A percentile compares a stretch with the other conserved stretches of the same genome.
Conservation (phyloP, 768 basidiomycete genomes). For the Clathrus columnatus region DNA sequence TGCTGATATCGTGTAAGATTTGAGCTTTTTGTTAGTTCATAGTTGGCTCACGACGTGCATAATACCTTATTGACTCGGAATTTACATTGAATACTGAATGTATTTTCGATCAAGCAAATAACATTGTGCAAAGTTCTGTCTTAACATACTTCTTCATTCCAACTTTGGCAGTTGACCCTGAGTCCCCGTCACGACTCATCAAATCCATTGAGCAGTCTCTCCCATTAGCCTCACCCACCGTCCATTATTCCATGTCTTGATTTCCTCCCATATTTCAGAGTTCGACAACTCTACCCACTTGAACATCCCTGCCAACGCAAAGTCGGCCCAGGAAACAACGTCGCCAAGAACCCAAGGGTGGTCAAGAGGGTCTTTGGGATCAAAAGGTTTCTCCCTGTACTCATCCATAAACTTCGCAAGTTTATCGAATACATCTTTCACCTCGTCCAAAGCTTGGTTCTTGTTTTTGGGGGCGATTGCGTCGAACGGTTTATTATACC, state of each 20-base stretch:
- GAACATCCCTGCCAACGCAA: background rate
- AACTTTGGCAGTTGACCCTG: too few relatives aligned
- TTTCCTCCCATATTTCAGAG: background rate
- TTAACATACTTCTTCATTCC: too few relatives aligned
- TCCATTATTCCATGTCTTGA: background rate
- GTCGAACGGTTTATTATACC: conserved; percentile 1
- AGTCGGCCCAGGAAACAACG: background rate
- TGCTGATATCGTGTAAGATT: too few relatives aligned
- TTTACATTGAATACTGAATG: too few relatives aligned
- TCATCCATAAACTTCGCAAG: conserved; percentile 59
- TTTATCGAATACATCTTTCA: conserved; percentile 56
- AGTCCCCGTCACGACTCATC: too few relatives aligned
- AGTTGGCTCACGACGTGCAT: too few relatives aligned
- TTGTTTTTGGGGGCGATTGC: conserved; percentile 35
- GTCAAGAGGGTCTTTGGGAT: background rate
- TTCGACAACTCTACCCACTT: background rate
- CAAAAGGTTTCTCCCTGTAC: conserved; percentile 29
- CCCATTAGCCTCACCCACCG: background rate
- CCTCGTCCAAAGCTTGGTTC: conserved; percentile 34
- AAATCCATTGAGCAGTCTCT: background rate
- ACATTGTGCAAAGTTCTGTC: too few relatives aligned
- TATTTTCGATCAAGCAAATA: too few relatives aligned
- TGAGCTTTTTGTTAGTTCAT: too few relatives aligned
- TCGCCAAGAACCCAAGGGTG: background rate
- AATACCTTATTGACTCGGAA: too few relatives aligned